phyloP scores from a whole-genome alignment of 768 basidiomycete species.

The Sutorius australiensis region DNA sequence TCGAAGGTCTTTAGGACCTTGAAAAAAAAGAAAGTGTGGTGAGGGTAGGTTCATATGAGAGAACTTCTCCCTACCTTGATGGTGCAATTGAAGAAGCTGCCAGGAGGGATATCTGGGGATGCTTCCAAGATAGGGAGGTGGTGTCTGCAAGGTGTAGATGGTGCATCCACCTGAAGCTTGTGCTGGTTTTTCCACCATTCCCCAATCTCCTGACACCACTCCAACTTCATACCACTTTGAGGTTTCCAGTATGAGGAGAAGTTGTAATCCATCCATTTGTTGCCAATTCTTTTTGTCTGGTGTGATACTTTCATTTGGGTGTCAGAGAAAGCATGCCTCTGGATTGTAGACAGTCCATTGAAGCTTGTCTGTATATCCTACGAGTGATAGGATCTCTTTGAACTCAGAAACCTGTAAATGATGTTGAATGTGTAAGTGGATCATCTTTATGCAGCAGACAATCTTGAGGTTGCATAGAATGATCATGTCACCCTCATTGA shows the following conservation, averaged over 20 bases:
- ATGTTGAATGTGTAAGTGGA: background rate
- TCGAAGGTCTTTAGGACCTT: conserved; percentile 49
- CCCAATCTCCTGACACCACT: conserved; percentile 41
- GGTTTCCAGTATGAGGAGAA: conserved; percentile 47
- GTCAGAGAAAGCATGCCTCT: conserved; percentile 33
- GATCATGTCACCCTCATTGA: conserved; percentile 46
- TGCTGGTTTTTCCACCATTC: conserved; percentile 48
- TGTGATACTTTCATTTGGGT: conserved; percentile 34
- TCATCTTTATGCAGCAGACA: too few species aligned
- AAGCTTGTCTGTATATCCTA: conserved; percentile 45
- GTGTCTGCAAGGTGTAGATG: conserved; percentile 25
- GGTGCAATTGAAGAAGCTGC: conserved; percentile 60
- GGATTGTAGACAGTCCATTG: conserved; percentile 56
- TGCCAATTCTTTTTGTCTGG: conserved; percentile 33
- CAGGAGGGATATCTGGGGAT: conserved; percentile 40
- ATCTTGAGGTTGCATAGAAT: conserved; percentile 53
- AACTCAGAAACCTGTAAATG: conserved; percentile 27
- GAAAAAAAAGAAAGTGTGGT: background rate
- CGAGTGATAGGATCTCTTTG: conserved; percentile 31
- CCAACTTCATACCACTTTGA: conserved; percentile 33
- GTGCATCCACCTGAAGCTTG: conserved; percentile 10
- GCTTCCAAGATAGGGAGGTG: conserved; percentile 53
- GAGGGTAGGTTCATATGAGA: background rate
- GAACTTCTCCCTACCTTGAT: conserved; percentile 44
- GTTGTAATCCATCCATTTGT: conserved; percentile 34